Conservation (phyloP, 305 asterid genomes). For the Fraxinus platypoda region DNA sequence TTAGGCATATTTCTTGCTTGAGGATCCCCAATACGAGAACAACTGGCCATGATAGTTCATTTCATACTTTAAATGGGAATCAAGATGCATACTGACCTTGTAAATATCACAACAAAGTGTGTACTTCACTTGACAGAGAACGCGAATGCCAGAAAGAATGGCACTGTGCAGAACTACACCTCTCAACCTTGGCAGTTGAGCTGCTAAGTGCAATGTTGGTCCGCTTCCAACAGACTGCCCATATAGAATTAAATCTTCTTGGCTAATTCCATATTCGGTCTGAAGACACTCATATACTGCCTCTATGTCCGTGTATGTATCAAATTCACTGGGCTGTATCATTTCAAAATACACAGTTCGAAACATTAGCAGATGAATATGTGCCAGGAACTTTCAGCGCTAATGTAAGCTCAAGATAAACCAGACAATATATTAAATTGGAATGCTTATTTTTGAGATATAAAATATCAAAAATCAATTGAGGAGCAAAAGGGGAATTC, state of each 20-base stretch:
- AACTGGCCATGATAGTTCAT: not conserved
- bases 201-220: conserved; percentile 92
- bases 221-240: conserved; percentile 99
- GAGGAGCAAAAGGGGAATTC: not conserved
- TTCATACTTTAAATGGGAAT: not conserved
- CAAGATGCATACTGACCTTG: conserved; percentile 46
- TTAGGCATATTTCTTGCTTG: not conserved
- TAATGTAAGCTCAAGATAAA: not conserved
- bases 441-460: not conserved
- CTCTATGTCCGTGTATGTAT: conserved; percentile 94
- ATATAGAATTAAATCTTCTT: conserved; percentile 82
- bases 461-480: not conserved
- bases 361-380: not conserved
- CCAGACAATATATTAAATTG: not conserved
- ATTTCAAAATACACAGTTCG: conserved; percentile 6
- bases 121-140: conserved; percentile 87
- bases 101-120: conserved; percentile 88
- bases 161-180: conserved; percentile 98
- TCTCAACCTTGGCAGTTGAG: conserved; percentile 85
- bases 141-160: conserved; percentile 97
- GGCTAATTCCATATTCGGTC: conserved; percentile 85
- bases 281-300: conserved; percentile 94
- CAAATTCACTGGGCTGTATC: conserved; percentile 83
- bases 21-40: not conserved
- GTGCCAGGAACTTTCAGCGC: not conserved